Evolutionary conservation across 495 filamentous ascomycete species (phyloP).

Genomic region (Bombardia bombarda): DNA sequence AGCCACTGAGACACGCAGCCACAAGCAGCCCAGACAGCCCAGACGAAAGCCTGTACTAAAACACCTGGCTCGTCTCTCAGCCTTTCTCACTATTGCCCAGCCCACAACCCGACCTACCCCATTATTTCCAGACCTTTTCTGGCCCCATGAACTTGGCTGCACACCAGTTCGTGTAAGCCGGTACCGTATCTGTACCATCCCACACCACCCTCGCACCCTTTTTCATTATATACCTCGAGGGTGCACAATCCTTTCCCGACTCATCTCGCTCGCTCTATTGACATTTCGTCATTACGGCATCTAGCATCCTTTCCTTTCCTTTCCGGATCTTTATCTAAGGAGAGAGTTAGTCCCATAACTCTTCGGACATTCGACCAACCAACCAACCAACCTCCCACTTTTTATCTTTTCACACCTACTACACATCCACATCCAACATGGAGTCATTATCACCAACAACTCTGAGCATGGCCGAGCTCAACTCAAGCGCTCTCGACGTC

Average conservation of each 20-base stretch:
- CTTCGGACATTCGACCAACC: too few species aligned
- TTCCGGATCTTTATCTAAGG: neutral
- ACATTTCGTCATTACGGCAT: slow-evolving; percentile 12
- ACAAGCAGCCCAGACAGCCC: slow-evolving; percentile 16
- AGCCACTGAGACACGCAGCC: slow-evolving; percentile 28
- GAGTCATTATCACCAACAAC: slow-evolving; percentile 25
- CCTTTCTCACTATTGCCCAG: slow-evolving; percentile 13
- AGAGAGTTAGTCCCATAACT: too few species aligned
- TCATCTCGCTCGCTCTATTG: slow-evolving; percentile 5
- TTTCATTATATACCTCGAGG: slow-evolving; percentile 9
- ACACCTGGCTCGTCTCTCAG: slow-evolving; percentile 13
- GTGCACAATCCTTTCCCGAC: slow-evolving; percentile 10
- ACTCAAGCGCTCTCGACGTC: slow-evolving; percentile 78
- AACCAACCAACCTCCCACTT: slow-evolving; percentile 4
- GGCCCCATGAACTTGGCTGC: slow-evolving; percentile 17
- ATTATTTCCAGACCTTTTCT: slow-evolving; percentile 6
- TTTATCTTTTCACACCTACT: slow-evolving; percentile 1
- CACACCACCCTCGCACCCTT: slow-evolving; percentile 5
- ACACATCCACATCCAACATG: slow-evolving; percentile 24
- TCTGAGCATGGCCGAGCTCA: slow-evolving; percentile 41
- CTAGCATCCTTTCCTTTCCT: neutral
- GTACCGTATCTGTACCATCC: neutral
- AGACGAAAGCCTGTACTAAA: slow-evolving; percentile 13
- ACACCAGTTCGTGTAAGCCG: slow-evolving; percentile 16
- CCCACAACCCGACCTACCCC: slow-evolving; percentile 15